Base-by-base conservation (phyloP, 805 yeast genomes). In the Barnettozyma pratensis region DNA sequence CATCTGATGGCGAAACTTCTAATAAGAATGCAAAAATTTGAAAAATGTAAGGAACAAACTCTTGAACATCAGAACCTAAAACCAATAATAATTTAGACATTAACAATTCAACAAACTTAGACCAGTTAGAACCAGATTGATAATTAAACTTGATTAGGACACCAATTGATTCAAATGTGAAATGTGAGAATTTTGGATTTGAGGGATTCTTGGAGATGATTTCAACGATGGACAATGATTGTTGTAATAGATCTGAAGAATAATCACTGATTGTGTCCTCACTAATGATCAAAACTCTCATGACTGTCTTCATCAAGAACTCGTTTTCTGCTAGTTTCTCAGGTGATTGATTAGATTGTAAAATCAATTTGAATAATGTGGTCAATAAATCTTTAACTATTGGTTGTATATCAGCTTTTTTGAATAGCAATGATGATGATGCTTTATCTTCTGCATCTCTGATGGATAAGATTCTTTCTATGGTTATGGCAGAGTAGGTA, bases 291-390 rank as follows among this genome's bases (percentile, higher is more conserved):
- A 86, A 67, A 7, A 91, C 83, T 59, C 97, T 77, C 90, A 90
- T 88, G 2, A 88, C 73, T 53, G 95, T 81, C 62, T 85, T 88
- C 83, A 94, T 87, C 61, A 94, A 73, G 63, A 88, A 94, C 62
- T 94, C 99, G 66, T 94, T 94, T 62, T 94, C 98, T 0, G 97
- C 90, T 45, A 95, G 71, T 62, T 90, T 92, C 63, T 90, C 97
- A 0, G 98, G 97, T 1, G 88, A 69, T 3, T 71, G 64, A 8
- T 78, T 74, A 50, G 77, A 78, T 49, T 73, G 71, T 48, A 84
- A 71, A 42, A 92, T 83, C 42, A 88, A 73, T 36, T 75, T 69
- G 57, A 94, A 85, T 41, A 92, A 70, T 51, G 78, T 83, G 36
- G 75, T 75, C 44, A 92, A 69, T 40, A 92, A 67, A 29, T 80